Conservation (phyloP, 441 rosid genomes). For the Gossypium davidsonii region DNA sequence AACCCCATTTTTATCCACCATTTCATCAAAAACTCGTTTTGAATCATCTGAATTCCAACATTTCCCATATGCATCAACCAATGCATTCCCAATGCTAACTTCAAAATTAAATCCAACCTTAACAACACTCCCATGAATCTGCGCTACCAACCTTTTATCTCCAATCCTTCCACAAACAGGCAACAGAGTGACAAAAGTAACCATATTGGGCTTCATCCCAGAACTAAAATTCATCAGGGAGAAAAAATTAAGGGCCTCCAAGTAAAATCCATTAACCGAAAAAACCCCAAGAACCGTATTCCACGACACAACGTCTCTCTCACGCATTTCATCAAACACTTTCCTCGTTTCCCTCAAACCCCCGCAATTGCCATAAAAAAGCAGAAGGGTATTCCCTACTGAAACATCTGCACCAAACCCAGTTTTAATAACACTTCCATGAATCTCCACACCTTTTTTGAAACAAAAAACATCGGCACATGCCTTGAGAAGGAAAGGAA, state of each 20-base stretch:
- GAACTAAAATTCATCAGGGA: conserved; percentile 18
- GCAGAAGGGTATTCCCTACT: conserved; percentile 30
- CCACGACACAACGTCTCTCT: conserved; percentile 33
- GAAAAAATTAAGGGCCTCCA: conserved; percentile 26
- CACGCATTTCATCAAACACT: conserved; percentile 35
- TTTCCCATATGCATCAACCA: conserved; percentile 39
- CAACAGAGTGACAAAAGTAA: conserved; percentile 28
- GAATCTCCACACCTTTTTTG: conserved; percentile 38
- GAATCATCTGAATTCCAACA: conserved; percentile 25
- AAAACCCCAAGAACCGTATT: conserved; percentile 25
- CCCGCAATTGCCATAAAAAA: conserved; percentile 24
- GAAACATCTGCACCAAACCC: conserved; percentile 26
- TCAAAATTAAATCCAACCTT: conserved; percentile 30
- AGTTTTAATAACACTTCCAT: conserved; percentile 27
- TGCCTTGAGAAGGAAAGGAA: conserved; percentile 31
- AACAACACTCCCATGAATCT: conserved; percentile 27
- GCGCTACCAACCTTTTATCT: conserved; percentile 19
- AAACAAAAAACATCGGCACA: conserved; percentile 28
- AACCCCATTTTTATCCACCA: conserved; percentile 33
- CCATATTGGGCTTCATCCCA: conserved; percentile 25
- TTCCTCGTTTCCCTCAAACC: conserved; percentile 13
- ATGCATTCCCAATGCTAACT: conserved; percentile 29
- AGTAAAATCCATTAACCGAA: conserved; percentile 20
- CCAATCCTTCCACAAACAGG: conserved; percentile 27
- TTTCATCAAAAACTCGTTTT: conserved; percentile 22